Evolutionary conservation across 2,329 filamentous ascomycete species (phyloP), one percentile per base, ranked within the genome.

Genomic region (Aciculosporium take): DNA sequence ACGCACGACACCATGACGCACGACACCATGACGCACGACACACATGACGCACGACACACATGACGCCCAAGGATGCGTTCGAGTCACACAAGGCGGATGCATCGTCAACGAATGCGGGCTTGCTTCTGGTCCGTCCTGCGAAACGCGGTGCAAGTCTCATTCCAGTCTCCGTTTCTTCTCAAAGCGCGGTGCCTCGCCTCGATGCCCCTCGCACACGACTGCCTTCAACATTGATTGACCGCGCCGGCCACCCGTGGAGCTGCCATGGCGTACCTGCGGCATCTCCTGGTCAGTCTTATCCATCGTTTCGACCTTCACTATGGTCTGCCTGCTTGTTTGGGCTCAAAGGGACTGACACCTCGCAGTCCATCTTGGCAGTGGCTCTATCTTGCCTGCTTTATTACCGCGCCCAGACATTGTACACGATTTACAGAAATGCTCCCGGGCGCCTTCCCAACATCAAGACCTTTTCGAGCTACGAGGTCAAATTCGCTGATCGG

Each of bases 401-500:
- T 21, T 41, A 43, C 20, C 49, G 48, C 25, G 29, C 29, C 15
- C 37, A 40, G 5, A 33, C 49, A 9, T 17, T 55, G 2, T 45
- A 43, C 21, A 41, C 48, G 5, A 51, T 60, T 21, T 51, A 52
- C 24, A 45, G 37, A 0, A 63, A 65, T 27, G 45, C 53, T 0
- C 61, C 61, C 0, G 41, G 37, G 2, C 49, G 54, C n/a, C 37
- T 64, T 13, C 34, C 41, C 7, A 49, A 43, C 10, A 37, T 57
- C 15, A 54, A 59, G 27, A 49, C 52, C 1, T 54, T 57, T n/a
- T 39, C 43, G 0, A 46, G 33, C 20, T 45, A 55, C 37, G 44
- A 53, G 3, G 20, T 66, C 50, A 60, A 56, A 36, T 66, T 66
- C 40, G 37, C 50, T 5, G 56, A 64, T 37, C 49, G 46, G n/a